Base-by-base conservation (phyloP, 192 early-diverging fungal genomes). In the Coemansia sp. region DNA sequence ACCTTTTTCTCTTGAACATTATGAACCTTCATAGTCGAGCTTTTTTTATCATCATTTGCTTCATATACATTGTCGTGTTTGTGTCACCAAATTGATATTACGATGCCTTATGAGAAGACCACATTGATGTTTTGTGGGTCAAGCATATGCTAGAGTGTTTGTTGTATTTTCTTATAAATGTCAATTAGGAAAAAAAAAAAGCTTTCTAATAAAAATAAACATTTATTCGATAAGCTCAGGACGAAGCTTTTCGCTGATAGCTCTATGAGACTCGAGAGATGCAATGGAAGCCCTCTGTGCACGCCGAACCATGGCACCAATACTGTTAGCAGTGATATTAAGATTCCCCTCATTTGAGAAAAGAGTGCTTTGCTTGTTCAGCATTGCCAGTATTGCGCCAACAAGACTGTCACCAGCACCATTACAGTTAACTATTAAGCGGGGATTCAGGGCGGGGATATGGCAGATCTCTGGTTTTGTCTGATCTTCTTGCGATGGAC, bases 331-430 rank as follows among this genome's bases (percentile, higher is more conserved):
- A 4, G 18, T 23, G 16, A 79, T 26, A 0, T 26, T 23, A n/a
- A 68, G 8, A 31, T 52, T 21, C 3, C 76, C 63, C 1, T 58
- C 48, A 19, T 25, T 19, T 9, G 64, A 21, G 14, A 53, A 10
- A n/a, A 57, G n/a, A 30, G 3, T 18, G 25, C 53, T 58, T 12
- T 48, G 50, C 12, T 25, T 49, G 27, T 57, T 41, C 4, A 73
- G 64, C 67, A 50, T 54, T 0, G 90, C 86, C 31, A 90, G 60
- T 8, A 92, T 28, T 0, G 88, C 83, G 5, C 88, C 90, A 5
- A 90, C 89, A 56, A 92, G 80, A 58, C 90, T 92, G 50, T 57
- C 84, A 9, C 69, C 80, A 9, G 71, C 74, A 12, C 78, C 80
- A 26, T 67, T 77, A 60, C 57, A 69, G 65, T 71, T 74, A 28